phyloP scores from a whole-genome alignment of 352 stramenopile species.

The Stramenopiles sp. region DNA sequence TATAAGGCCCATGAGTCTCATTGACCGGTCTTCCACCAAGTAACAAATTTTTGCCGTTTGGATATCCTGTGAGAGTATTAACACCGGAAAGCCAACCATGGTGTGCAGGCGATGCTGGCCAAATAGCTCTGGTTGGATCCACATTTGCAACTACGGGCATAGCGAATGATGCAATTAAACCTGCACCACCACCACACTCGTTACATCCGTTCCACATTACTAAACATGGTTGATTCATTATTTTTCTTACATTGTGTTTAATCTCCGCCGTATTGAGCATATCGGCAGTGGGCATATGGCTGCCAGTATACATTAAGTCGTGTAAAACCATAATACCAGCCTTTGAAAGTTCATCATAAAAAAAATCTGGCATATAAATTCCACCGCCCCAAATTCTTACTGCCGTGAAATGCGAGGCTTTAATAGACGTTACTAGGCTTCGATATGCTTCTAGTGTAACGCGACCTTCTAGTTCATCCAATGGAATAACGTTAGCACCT shows the following conservation, averaged over 20 bases:
- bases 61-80: slow-evolving; percentile 16
- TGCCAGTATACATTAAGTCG: slow-evolving; percentile 68
- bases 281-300: too few species aligned
- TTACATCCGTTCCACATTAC: slow-evolving; percentile 68
- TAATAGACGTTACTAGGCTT: slow-evolving; percentile 17
- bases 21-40: slow-evolving; percentile 10
- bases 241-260: slow-evolving; percentile 31
- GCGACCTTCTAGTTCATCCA: slow-evolving; percentile 28
- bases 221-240: slow-evolving; percentile 51
- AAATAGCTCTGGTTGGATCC: slow-evolving; percentile 24
- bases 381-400: slow-evolving; percentile 60
- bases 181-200: slow-evolving; percentile 25
- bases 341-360: slow-evolving; percentile 50
- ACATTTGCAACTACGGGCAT: slow-evolving; percentile 23
- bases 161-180: slow-evolving; percentile 24
- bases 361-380: slow-evolving; percentile 49
- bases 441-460: slow-evolving; percentile 11
- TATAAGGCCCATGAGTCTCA: slow-evolving; percentile 29
- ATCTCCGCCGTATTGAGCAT: slow-evolving; percentile 33
- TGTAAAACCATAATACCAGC: slow-evolving; percentile 62
- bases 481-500: slow-evolving; percentile 37
- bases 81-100: slow-evolving; percentile 25
- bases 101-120: slow-evolving; percentile 28
- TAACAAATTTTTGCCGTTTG: not conserved
- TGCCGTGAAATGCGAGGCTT: slow-evolving; percentile 24